Evolutionary conservation across 2,329 filamentous ascomycete genomes (phyloP), one percentile per base, ranked within the genome.

Genomic region (Colletotrichum sp.): DNA sequence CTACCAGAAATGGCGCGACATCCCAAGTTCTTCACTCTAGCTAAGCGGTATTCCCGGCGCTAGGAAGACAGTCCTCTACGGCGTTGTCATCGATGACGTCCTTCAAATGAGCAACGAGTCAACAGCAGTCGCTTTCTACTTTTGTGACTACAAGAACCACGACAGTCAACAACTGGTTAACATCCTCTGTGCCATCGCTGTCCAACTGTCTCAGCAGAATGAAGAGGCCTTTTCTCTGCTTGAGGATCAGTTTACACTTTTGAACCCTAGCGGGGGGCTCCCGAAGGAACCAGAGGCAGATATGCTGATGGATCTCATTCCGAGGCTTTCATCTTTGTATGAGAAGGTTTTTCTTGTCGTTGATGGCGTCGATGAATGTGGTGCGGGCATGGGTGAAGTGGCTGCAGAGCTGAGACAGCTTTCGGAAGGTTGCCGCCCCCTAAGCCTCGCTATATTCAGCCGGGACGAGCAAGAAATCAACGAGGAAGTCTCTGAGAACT

Each of bases 401-500:
- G 39, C 68, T 5, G 27, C 34, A 8, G 57, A 11, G n/a, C 12
- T 71, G 0, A 44, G 16, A 4, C 3, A 19, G 16, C 30, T 71
- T 32, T 44, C 16, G 0, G 39, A 71, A 6, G n/a, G 0, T 5
- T 63, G 36, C 2, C n/a, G 11, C 0, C 1, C 64, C 2, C n/a
- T 61, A 0, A 68, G 52, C 8, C 8, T 68, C 2, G 64, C 64
- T 5, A 15, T 73, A 19, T 68, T 73, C 34, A 73, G 71, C 0
- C 52, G 64, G 0, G 2, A 61, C 9, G 64, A 73, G 15, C 52
- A 27, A 8, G 30, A 39, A 7, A 69, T 73, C 5, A 3, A 22
- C 4, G 55, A 61, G 1, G 63, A 61, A 2, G 2, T 68, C 2
- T 52, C n/a, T 2, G 71, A 61, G 1, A 34, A 1, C 2, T 73